Conservation (phyloP, 2,329 filamentous ascomycete genomes). For the Whalleya microplaca region DNA sequence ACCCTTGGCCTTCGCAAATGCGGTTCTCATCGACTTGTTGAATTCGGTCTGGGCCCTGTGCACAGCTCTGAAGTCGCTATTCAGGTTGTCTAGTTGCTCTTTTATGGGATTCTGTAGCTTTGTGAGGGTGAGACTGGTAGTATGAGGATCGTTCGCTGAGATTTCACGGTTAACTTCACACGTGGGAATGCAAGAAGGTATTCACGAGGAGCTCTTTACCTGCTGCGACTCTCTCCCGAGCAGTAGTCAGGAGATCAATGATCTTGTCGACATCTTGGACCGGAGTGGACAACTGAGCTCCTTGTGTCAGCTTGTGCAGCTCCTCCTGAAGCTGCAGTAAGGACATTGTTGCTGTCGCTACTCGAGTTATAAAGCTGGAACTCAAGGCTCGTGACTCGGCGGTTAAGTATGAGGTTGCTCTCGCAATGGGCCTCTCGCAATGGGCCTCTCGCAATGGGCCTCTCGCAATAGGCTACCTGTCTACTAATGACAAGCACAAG, state of each 20-base stretch:
- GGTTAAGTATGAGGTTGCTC: no score
- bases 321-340: conserved; percentile 69
- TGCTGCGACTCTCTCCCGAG: conserved; percentile 72
- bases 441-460: no score
- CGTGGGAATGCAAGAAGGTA: background rate
- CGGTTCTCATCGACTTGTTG: conserved; percentile 82
- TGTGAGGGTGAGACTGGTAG: conserved; percentile 74
- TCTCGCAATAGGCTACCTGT: no score
- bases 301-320: conserved; percentile 71
- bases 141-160: conserved; percentile 63
- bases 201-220: conserved; percentile 50
- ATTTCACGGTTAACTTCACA: background rate
- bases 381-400: no score
- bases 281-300: conserved; percentile 69
- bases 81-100: conserved; percentile 77
- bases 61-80: conserved; percentile 79
- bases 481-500: no score
- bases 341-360: conserved; percentile 42
- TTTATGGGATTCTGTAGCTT: conserved; percentile 88
- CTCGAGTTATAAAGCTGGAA: no score
- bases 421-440: no score
- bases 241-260: conserved; percentile 74
- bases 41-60: conserved; percentile 83
- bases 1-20: conserved; percentile 69
- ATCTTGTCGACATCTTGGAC: conserved; percentile 82